Conservation (phyloP, 768 basidiomycete genomes). For the button mushroom (Agaricus bisporus) region DNA sequence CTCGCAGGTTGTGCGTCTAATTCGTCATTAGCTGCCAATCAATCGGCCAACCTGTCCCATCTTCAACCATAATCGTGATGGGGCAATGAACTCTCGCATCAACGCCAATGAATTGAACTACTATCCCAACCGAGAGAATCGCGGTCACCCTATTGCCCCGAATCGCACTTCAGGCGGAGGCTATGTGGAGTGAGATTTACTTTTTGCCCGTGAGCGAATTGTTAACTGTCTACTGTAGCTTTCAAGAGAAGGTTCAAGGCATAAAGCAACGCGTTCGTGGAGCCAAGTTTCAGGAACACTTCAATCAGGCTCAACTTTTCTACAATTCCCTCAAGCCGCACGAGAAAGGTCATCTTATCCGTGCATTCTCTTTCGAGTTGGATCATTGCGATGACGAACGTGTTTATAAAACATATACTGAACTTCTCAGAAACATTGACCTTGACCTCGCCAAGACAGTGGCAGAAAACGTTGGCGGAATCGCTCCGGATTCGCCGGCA, state of each 20-base stretch:
- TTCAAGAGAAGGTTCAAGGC: conserved; percentile 40
- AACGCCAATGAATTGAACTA: conserved; percentile 63
- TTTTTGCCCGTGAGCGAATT: too few species aligned
- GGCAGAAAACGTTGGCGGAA: conserved; percentile 60
- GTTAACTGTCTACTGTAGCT: conserved; percentile 24
- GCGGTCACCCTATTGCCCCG: conserved; percentile 46
- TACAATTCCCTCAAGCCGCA: conserved; percentile 68
- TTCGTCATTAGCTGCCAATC: conserved; percentile 58
- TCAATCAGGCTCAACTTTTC: conserved; percentile 71
- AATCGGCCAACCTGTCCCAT: conserved; percentile 77
- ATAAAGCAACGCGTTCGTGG: conserved; percentile 57
- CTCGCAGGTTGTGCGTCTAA: background rate
- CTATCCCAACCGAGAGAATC: conserved; percentile 69
- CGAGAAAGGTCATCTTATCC: conserved; percentile 66
- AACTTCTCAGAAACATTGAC: conserved; percentile 67
- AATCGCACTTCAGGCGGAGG: conserved; percentile 46
- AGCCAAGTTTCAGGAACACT: conserved; percentile 75
- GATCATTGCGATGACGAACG: conserved; percentile 73
- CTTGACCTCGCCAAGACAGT: conserved; percentile 65
- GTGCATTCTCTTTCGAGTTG: conserved; percentile 77
- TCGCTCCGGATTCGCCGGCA: conserved; percentile 44
- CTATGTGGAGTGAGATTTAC: conserved; percentile 42
- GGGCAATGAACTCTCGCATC: conserved; percentile 50
- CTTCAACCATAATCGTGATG: conserved; percentile 63
- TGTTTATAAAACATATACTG: conserved; percentile 65